Conservation (phyloP, 192 early-diverging fungal species). For the Linnemannia hyalina region DNA sequence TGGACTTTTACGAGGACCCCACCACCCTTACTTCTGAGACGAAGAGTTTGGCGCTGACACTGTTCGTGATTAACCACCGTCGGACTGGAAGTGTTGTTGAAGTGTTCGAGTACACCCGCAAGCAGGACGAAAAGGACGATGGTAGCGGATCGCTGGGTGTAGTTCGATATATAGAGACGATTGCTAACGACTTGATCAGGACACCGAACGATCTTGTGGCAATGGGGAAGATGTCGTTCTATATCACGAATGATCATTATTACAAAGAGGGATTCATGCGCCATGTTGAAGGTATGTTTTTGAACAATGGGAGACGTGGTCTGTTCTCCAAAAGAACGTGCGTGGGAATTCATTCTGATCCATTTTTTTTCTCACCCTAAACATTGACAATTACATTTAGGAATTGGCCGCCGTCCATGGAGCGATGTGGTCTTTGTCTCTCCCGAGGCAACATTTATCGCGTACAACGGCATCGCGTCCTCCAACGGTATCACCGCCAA, state of each 20-base stretch:
- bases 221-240: slow-evolving; percentile 60
- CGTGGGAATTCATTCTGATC: no score
- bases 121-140: slow-evolving; percentile 18
- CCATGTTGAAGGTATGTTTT: slow-evolving; percentile 42
- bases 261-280: slow-evolving; percentile 38
- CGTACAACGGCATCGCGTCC: not conserved
- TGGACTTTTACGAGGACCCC: slow-evolving; percentile 61
- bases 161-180: slow-evolving; percentile 59
- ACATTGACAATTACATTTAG: not conserved
- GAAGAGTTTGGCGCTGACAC: slow-evolving; percentile 36
- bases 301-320: not conserved
- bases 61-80: slow-evolving; percentile 70
- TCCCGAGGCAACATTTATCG: not conserved
- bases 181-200: slow-evolving; percentile 57
- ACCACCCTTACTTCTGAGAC: not conserved
- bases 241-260: slow-evolving; percentile 65
- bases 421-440: not conserved
- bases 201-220: slow-evolving; percentile 67
- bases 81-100: slow-evolving; percentile 60
- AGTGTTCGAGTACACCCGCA: slow-evolving; percentile 60
- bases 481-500: slow-evolving; percentile 7
- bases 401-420: not conserved
- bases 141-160: not conserved
- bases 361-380: not conserved
- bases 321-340: no score